phyloP scores from a whole-genome alignment of 2,329 filamentous ascomycete species.

The Ophidiomyces ophidiicola region DNA sequence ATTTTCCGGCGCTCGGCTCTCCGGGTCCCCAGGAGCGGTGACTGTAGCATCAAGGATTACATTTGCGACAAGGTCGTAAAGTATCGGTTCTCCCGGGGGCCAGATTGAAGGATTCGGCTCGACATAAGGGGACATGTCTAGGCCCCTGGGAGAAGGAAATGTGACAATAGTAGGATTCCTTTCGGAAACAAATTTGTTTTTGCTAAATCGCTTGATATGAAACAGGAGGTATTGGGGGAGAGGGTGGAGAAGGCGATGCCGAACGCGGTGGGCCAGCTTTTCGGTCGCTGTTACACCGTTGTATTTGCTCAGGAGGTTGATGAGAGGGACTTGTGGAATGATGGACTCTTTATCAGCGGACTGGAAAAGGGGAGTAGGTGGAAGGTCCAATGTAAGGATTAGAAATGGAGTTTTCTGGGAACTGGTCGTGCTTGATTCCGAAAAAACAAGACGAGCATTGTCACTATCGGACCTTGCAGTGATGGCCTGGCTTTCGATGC shows the following conservation, averaged over 20 bases:
- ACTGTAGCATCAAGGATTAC: conserved; percentile 48
- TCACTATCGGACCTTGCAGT: conserved; percentile 73
- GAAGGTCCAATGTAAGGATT: conserved; percentile 85
- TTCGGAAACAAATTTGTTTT: conserved; percentile 92
- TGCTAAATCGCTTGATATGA: conserved; percentile 92
- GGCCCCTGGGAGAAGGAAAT: conserved; percentile 68
- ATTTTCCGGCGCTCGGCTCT: conserved; percentile 26
- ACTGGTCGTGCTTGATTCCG: conserved; percentile 73
- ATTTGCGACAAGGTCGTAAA: conserved; percentile 93
- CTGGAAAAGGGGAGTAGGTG: conserved; percentile 85
- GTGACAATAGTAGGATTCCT: conserved; percentile 97
- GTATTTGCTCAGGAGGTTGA: conserved; percentile 78
- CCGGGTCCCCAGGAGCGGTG: conserved; percentile 54
- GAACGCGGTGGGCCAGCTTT: conserved; percentile 72
- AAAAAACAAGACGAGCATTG: conserved; percentile 78
- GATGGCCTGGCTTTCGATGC: conserved; percentile 87
- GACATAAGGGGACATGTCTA: conserved; percentile 83
- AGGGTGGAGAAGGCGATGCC: conserved; percentile 80
- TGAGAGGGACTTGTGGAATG: conserved; percentile 67
- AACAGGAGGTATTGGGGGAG: conserved; percentile 83
- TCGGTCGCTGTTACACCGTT: conserved; percentile 81
- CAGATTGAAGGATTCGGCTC: conserved; percentile 67
- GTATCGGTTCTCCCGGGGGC: conserved; percentile 66
- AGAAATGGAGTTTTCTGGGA: conserved; percentile 69
- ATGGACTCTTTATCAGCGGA: conserved; percentile 91